Evolutionary conservation across 495 filamentous ascomycete genomes (phyloP).

Genomic region (Hypoxylon intermedium): DNA sequence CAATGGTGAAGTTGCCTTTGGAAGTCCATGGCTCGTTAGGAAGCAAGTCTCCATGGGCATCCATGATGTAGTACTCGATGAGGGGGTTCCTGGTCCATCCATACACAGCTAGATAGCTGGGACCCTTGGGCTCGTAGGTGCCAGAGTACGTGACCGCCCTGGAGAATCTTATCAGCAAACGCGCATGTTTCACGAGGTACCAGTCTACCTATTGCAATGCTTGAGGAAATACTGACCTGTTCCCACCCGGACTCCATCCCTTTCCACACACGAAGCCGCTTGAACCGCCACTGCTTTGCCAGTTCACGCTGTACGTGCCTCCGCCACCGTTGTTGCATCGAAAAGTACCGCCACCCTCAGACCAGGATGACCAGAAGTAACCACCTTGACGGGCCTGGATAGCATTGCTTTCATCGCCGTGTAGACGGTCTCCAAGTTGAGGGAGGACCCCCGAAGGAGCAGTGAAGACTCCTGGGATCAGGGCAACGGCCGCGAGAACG

Average conservation of each 20-base stretch:
- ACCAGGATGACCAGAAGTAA: constrained; percentile 68
- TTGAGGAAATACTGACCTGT: constrained; percentile 45
- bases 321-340: constrained; percentile 60
- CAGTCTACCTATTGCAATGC: background rate
- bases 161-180: constrained; percentile 13
- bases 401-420: constrained; percentile 44
- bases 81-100: constrained; percentile 70
- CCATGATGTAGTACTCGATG: constrained; percentile 72
- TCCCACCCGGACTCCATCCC: constrained; percentile 63
- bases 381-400: constrained; percentile 52
- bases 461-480: constrained; percentile 47
- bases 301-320: constrained; percentile 59
- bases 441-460: constrained; percentile 49
- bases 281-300: constrained; percentile 56
- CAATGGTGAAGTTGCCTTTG: constrained; percentile 62
- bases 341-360: constrained; percentile 59
- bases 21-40: constrained; percentile 58
- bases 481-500: constrained; percentile 47
- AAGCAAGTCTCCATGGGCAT: constrained; percentile 63
- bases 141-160: constrained; percentile 64
- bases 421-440: constrained; percentile 47
- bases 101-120: constrained; percentile 67
- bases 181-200: background rate
- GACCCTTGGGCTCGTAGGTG: constrained; percentile 62
- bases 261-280: constrained; percentile 68